Conservation (phyloP, 2,329 filamentous ascomycete genomes). For the Phialemonium atrogriseum region DNA sequence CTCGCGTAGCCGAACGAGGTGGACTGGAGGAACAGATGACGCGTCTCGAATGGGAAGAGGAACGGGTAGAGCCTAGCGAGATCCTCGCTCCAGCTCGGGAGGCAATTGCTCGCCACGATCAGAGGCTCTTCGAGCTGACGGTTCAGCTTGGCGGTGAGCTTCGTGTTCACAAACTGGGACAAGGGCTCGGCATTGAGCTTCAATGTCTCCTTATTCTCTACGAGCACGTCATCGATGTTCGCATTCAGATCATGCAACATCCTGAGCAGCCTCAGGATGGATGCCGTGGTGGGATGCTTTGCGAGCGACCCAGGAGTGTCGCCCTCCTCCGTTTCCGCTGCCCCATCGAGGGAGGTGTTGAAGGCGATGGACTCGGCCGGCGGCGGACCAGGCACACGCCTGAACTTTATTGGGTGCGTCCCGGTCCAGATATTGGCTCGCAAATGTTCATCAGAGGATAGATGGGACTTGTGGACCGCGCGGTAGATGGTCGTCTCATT, state of each 20-base stretch:
- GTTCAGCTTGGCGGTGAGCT: conserved; percentile 95
- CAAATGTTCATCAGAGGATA: conserved; percentile 51
- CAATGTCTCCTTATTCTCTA: conserved; percentile 63
- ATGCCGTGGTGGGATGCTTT: conserved; percentile 76
- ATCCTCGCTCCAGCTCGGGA: conserved; percentile 94
- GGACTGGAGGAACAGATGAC: conserved; percentile 92
- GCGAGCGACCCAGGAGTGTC: conserved; percentile 71
- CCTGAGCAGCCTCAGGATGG: conserved; percentile 79
- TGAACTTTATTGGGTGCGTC: conserved; percentile 87
- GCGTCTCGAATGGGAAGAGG: conserved; percentile 94
- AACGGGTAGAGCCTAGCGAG: conserved; percentile 90
- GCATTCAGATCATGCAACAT: conserved; percentile 89
- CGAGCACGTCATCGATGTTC: conserved; percentile 83
- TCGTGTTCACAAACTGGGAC: conserved; percentile 96
- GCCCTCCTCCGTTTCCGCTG: conserved; percentile 43
- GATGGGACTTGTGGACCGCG: conserved; percentile 64
- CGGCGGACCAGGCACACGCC: conserved; percentile 73
- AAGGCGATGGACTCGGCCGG: conserved; percentile 63
- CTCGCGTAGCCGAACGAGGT: conserved; percentile 97
- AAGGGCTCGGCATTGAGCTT: conserved; percentile 73
- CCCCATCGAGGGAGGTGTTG: conserved; percentile 39
- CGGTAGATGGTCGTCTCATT: conserved; percentile 96
- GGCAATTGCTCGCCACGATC: conserved; percentile 92
- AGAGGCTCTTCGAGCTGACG: conserved; percentile 92
- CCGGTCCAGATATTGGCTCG: conserved; percentile 81